Conservation (phyloP, 345 rosid species). For the Raphanus sativus region DNA sequence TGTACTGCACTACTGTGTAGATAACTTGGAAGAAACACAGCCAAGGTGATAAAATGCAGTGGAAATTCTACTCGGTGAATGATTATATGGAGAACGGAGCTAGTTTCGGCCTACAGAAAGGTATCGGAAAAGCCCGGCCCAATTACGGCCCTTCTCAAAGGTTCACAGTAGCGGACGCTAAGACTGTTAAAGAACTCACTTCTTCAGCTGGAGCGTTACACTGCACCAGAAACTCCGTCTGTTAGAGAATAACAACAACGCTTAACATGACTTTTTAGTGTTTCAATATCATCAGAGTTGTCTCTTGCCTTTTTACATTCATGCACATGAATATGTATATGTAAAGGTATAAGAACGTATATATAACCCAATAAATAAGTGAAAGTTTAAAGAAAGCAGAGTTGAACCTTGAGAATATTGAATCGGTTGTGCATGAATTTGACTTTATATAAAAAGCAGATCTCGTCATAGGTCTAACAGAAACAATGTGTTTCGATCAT, state of each 20-base stretch:
- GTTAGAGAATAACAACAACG: constrained; percentile 29
- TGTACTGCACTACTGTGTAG: neutral
- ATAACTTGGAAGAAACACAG: constrained; percentile 11
- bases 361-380: neutral
- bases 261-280: constrained; percentile 5
- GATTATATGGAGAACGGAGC: constrained; percentile 66
- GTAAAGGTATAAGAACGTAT: constrained; percentile 1
- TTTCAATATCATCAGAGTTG: neutral
- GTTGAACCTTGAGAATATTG: neutral
- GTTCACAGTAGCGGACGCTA: constrained; percentile 51
- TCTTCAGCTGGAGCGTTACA: constrained; percentile 52
- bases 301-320: neutral
- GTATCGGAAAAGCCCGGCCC: constrained; percentile 52
- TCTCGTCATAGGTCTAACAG: neutral
- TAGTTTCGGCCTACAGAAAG: constrained; percentile 45
- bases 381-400: neutral
- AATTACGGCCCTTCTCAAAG: constrained; percentile 42
- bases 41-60: constrained; percentile 21
- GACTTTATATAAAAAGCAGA: neutral
- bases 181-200: constrained; percentile 45
- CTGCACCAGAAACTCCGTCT: constrained; percentile 41
- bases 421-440: constrained; percentile 17
- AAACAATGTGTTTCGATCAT: constrained; percentile 7
- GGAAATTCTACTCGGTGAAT: constrained; percentile 61
- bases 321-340: neutral